Conservation (phyloP, 768 basidiomycete species). For the Galerina marginata region DNA sequence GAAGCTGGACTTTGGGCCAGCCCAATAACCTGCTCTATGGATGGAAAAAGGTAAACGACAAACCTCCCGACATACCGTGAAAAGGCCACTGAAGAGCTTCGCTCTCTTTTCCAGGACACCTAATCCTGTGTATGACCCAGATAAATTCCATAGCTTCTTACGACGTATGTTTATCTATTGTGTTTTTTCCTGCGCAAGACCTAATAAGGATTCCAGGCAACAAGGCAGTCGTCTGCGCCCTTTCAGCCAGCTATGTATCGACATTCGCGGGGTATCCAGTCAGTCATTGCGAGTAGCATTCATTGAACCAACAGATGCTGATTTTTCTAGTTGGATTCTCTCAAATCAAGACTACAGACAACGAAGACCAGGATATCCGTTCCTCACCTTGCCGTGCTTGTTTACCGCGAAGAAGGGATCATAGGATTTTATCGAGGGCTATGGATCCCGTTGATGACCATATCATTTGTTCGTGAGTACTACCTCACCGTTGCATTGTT, state of each 20-base stretch:
- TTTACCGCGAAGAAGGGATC: conserved; percentile 86
- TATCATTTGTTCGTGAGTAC: conserved; percentile 94
- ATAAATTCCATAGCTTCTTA: conserved; percentile 42
- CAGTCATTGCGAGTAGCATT: conserved; percentile 28
- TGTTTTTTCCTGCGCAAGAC: conserved; percentile 9
- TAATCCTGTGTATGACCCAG: conserved; percentile 67
- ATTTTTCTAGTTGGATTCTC: conserved; percentile 75
- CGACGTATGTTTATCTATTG: conserved; percentile 1
- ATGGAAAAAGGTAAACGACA: conserved; percentile 65
- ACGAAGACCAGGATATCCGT: conserved; percentile 78
- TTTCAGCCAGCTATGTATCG: conserved; percentile 90
- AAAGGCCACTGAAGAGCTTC: not conserved
- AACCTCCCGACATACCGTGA: conserved; percentile 1
- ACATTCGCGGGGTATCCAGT: conserved; percentile 93
- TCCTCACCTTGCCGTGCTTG: conserved; percentile 68
- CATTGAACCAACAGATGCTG: conserved; percentile 10
- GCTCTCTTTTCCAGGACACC: conserved; percentile 47
- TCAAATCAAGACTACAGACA: conserved; percentile 93
- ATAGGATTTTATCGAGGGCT: conserved; percentile 90
- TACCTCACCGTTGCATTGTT: not conserved
- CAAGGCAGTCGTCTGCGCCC: conserved; percentile 88
- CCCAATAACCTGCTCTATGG: conserved; percentile 74
- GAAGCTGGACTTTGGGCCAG: conserved; percentile 75
- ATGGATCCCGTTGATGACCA: conserved; percentile 93
- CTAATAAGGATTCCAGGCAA: conserved; percentile 55